Evolutionary conservation across 2,329 filamentous ascomycete genomes (phyloP).

Genomic region (Colletotrichum endophyticum): DNA sequence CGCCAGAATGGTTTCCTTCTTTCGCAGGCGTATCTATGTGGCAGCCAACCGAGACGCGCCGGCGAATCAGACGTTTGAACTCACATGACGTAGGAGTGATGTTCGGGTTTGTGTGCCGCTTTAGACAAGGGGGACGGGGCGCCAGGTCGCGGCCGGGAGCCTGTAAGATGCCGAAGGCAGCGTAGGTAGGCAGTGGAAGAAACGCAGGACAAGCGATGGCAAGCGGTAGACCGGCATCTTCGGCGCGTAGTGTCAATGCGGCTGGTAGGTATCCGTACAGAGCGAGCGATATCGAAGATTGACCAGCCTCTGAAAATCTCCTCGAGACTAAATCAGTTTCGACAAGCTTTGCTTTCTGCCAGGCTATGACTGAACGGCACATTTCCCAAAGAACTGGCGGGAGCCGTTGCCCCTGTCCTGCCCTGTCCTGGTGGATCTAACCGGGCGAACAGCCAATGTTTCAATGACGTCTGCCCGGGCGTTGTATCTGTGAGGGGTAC

Average conservation of each 20-base stretch:
- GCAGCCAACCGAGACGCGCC: not conserved
- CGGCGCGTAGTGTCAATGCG: not conserved
- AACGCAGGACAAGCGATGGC: not conserved
- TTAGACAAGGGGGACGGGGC: conserved; percentile 3
- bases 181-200: not conserved
- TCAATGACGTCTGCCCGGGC: conserved; percentile 13
- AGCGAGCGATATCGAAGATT: not conserved
- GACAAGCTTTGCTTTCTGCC: not conserved
- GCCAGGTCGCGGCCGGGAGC: not conserved
- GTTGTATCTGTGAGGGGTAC: not conserved
- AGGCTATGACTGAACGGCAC: not conserved
- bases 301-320: not conserved
- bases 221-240: conserved; percentile 10
- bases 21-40: not conserved
- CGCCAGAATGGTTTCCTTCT: not conserved
- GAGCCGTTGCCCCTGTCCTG: not conserved
- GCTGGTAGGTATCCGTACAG: not conserved
- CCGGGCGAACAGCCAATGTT: not conserved
- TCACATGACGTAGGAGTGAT: conserved; percentile 13
- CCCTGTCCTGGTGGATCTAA: not conserved
- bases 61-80: not conserved
- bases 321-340: not conserved
- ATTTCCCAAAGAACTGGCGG: not conserved
- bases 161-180: not conserved
- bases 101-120: conserved; percentile 10